Evolutionary conservation across 148 eudicot species (phyloP).

Genomic region (Cornus suecica): DNA sequence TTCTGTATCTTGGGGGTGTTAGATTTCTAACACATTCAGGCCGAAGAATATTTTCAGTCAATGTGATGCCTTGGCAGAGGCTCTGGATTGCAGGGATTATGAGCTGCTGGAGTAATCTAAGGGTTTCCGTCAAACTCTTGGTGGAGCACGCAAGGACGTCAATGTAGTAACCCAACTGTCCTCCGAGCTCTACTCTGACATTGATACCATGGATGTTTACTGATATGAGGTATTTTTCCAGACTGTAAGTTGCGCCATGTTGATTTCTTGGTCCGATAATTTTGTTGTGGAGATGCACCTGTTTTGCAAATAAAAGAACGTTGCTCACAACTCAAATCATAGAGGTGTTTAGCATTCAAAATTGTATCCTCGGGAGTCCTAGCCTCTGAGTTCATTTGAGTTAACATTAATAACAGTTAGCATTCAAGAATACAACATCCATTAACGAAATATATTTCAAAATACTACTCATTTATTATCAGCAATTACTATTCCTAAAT

Average conservation of each 20-base stretch:
- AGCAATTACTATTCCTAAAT: background rate
- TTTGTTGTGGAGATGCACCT: slow-evolving; percentile 87
- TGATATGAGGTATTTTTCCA: slow-evolving; percentile 74
- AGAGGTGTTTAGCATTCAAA: background rate
- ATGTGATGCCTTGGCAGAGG: slow-evolving; percentile 55
- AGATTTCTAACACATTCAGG: slow-evolving; percentile 76
- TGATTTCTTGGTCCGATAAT: slow-evolving; percentile 65
- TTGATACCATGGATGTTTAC: slow-evolving; percentile 76
- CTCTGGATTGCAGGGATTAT: slow-evolving; percentile 75
- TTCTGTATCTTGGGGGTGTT: slow-evolving; percentile 82
- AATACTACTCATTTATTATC: background rate
- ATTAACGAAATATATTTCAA: background rate
- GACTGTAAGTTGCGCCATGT: slow-evolving; percentile 80
- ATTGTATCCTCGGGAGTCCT: no score
- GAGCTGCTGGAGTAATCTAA: slow-evolving; percentile 74
- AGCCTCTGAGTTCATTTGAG: background rate
- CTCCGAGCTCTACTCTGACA: slow-evolving; percentile 85
- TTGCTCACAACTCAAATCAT: background rate
- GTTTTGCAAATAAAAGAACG: slow-evolving; percentile 5
- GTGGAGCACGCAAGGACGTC: slow-evolving; percentile 86
- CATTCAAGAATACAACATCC: background rate
- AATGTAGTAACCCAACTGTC: slow-evolving; percentile 56
- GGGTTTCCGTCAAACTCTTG: slow-evolving; percentile 78
- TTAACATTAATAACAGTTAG: background rate
- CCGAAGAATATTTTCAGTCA: slow-evolving; percentile 63